Base-by-base conservation (phyloP, 805 yeast species). In the Candida xyloterini region DNA sequence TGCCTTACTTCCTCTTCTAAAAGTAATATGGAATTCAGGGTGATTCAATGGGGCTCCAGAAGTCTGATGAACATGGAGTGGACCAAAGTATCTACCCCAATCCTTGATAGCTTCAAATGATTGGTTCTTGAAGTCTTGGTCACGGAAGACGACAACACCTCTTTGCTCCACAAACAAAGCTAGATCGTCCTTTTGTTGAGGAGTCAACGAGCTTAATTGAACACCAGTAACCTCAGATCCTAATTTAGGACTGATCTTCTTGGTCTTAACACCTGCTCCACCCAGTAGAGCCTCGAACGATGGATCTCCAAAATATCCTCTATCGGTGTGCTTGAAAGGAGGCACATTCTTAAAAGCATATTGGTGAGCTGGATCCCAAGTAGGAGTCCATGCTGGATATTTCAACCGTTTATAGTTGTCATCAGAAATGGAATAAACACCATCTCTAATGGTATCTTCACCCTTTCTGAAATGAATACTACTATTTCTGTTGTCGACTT, bases 51-150 rank as follows among this genome's bases (percentile, higher is more conserved):
- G 88, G 11, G 84, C 79, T 15, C 89, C 88, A 9, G 84, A 76
- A 10, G 85, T 79, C 33, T 87, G 86, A 56, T 84, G 90, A 44
- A 81, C 71, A 59, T 84, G 89, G 44, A 78, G 69, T 25, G 79
- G 79, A 24, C 91, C 90, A 56, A 78, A 84, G 56, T 82, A 75
- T 32, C 61, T 63, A 34, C 84, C 86, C 62, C 68, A 79, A 27
- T 81, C 67, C 28, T 59, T 65, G 34, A 63, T 59, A 48, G 68
- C 71, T 21, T 63, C 66, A 3, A 78, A 75, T 5, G 81, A 77
- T 42, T 71, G 61, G 10, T 71, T 66, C 33, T 77, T 74, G 46
- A 84, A 72, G 57, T 84, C 87, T 60, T 81, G 87, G 44, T 77
- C 71, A 54, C 82, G 70, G 59, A 81, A 78, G 4, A 78, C 74